Evolutionary conservation across 768 basidiomycete species (phyloP).

Genomic region (Scleroderma citrinum): DNA sequence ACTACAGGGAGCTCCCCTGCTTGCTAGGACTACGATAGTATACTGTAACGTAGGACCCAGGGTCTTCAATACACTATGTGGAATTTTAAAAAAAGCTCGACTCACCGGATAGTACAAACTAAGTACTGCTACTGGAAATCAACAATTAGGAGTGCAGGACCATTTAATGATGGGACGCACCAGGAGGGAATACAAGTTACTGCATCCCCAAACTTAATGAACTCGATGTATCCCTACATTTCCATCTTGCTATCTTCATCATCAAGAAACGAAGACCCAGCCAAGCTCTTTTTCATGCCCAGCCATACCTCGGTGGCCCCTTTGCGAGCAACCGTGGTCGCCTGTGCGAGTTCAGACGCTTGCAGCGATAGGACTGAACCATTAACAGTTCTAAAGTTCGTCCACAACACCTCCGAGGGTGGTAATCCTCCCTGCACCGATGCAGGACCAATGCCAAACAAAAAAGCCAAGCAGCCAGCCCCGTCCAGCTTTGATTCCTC

Average conservation of each 20-base stretch:
- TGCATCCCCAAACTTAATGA: no score
- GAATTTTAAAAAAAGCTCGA: no score
- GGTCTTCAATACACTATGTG: no score
- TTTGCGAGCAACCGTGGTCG: slow-evolving; percentile 41
- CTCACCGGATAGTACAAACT: no score
- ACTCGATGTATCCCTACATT: slow-evolving; percentile 14
- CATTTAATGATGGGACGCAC: neutral
- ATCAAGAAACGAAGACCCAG: slow-evolving; percentile 12
- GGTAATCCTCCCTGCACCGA: slow-evolving; percentile 5
- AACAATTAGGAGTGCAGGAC: no score
- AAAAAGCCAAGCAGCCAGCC: slow-evolving; percentile 67
- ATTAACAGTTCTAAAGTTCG: slow-evolving; percentile 14
- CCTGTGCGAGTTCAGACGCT: slow-evolving; percentile 50
- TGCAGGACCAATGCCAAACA: slow-evolving; percentile 30
- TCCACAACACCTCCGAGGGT: slow-evolving; percentile 25
- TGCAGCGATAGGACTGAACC: slow-evolving; percentile 22
- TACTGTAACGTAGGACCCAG: no score
- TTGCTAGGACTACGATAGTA: no score
- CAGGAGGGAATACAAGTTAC: no score
- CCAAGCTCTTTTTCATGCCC: slow-evolving; percentile 41
- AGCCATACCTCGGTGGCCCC: slow-evolving; percentile 45
- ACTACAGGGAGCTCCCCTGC: no score
- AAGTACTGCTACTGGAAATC: no score
- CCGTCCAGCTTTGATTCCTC: slow-evolving; percentile 36
- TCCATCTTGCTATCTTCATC: slow-evolving; percentile 39